These are phyloP conservation scores for Fraxinus nigra DNA, from an alignment of 305 asterid genomes.

Conservation along the genomic window DNA sequence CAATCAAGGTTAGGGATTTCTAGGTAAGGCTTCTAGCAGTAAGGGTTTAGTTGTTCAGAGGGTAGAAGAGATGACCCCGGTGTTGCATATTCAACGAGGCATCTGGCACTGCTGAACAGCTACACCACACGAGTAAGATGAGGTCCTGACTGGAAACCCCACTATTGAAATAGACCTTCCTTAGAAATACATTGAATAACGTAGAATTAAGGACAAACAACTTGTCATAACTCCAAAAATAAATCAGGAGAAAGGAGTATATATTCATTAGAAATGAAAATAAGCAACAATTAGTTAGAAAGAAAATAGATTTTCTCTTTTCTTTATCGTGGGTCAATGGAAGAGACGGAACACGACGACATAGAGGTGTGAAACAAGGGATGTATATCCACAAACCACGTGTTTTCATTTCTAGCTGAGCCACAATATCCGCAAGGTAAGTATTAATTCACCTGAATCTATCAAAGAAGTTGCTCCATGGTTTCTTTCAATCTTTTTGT, in stretches of 20 bases:
- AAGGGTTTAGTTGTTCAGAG: not conserved
- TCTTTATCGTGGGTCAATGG: not conserved
- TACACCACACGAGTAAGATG: not conserved
- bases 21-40: not conserved
- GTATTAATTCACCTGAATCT: constrained; percentile 45
- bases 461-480: constrained; percentile 26
- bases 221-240: not conserved
- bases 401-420: not conserved
- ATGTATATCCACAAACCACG: constrained; percentile 3
- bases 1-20: not conserved
- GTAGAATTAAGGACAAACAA: not conserved
- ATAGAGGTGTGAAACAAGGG: constrained; percentile 1
- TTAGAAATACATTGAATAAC: not conserved
- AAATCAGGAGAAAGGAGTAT: not conserved
- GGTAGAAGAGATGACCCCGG: not conserved
- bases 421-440: constrained; percentile 17
- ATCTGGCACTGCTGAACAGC: not conserved
- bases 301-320: not conserved
- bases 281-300: not conserved
- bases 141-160: not conserved
- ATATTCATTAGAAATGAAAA: not conserved
- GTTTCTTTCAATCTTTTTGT: constrained; percentile 32
- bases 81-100: not conserved
- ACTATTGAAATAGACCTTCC: not conserved
- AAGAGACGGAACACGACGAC: not conserved